Evolutionary conservation across 2,329 filamentous ascomycete species (phyloP).

Genomic region (Cercospora zeina): DNA sequence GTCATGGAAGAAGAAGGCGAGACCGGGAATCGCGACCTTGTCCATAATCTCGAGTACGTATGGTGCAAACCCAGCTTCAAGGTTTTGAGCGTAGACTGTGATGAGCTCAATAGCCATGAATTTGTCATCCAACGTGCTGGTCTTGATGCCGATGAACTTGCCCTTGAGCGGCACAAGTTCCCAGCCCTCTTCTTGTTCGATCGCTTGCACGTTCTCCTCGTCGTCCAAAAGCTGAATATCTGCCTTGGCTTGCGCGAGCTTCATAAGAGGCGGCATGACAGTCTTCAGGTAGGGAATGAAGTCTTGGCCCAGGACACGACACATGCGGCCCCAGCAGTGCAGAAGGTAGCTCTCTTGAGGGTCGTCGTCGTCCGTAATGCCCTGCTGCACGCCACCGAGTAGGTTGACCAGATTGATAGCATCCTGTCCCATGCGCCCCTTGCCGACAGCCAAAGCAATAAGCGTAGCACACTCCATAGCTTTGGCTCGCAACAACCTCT

Average conservation of each 20-base stretch:
- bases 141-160: conserved; percentile 98
- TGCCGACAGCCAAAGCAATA: conserved; percentile 91
- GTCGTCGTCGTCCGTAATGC: conserved; percentile 86
- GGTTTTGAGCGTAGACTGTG: conserved; percentile 92
- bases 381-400: conserved; percentile 80
- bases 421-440: conserved; percentile 85
- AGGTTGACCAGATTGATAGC: conserved; percentile 84
- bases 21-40: conserved; percentile 87
- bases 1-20: conserved; percentile 99
- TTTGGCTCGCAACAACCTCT: conserved; percentile 86
- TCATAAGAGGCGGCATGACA: conserved; percentile 90
- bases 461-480: conserved; percentile 98
- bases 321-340: conserved; percentile 99
- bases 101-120: conserved; percentile 99
- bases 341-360: conserved; percentile 95
- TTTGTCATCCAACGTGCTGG: conserved; percentile 95
- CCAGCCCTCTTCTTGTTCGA: conserved; percentile 96
- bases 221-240: conserved; percentile 96
- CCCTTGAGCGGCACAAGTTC: conserved; percentile 95
- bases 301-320: conserved; percentile 82
- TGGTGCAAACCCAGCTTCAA: conserved; percentile 88
- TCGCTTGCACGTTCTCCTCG: conserved; percentile 87
- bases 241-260: conserved; percentile 90
- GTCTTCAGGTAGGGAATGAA: conserved; percentile 90
- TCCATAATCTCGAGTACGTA: conserved; percentile 94